Base-by-base conservation (phyloP, 2,329 filamentous ascomycete genomes). In the Plectosphaerella sp. region DNA sequence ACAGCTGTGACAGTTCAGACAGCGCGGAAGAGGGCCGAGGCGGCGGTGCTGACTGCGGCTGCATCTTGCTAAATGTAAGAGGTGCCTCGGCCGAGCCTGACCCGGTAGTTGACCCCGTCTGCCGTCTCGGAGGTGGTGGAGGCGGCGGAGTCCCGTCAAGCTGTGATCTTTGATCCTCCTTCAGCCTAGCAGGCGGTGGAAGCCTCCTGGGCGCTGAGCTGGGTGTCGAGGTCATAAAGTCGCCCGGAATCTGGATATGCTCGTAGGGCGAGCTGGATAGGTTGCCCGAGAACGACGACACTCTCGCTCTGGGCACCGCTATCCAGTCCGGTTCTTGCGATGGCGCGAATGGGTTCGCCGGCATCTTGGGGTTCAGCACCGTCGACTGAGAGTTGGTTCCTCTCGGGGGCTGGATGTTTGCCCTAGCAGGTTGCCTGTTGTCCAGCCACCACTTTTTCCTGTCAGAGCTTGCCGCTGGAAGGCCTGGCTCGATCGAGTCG, bases 311-410 rank as follows among this genome's bases (percentile, higher is more conserved):
- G 20, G 82, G 77, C 6, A 87, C 74, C 4, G 78, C 79, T 42
- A 96, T 83, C 94, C 94, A 97, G 62, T 97, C 92, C 10, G 87
- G 82, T 66, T 96, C 89, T 33, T 86, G 78, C 2, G 81, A 85
- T 1, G 80, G 75, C 1, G 78, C 79, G 66, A 95, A 97, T 0
- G 94, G 94, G 62, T 97, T 97, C 1, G 88, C 83, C 12, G 84
- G 82, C 47, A 89, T 82, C 33, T 83, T 79, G 1, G 87, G 83
- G 65, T 96, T 97, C 20, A 89, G 78, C 3, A 84, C 72, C 60
- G 84, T 78, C 11, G 80, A 76, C 39, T 78, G 77, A 3, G 76
- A 71, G 48, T 73, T 72, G 8, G 71, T 67, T 41, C 16, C 35
- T 3, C 67, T 73, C 1, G 91, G 88, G 9, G 89, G 83, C 54